A percentile compares a stretch with the other conserved stretches of the same genome.
These are phyloP conservation scores for Scutellaria baicalensis DNA, from an alignment of 257 asterid species.

Conservation along the genomic window DNA sequence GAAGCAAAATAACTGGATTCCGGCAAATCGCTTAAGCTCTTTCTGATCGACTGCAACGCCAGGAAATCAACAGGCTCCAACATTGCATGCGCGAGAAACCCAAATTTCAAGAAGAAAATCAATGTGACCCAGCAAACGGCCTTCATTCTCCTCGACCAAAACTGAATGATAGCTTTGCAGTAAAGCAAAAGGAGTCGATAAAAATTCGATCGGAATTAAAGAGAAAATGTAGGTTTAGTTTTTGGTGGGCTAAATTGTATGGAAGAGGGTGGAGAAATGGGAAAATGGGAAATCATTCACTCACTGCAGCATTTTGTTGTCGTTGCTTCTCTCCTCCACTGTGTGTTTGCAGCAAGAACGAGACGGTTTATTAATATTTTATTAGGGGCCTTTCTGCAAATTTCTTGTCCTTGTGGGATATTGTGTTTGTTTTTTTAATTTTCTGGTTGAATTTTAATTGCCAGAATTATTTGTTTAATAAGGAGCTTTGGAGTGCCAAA, in stretches of 20 bases:
- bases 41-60: conserved; percentile 72
- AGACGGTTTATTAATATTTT: conserved; percentile 6
- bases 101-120: conserved; percentile 6
- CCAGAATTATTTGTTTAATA: conserved; percentile 19
- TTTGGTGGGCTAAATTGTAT: background rate
- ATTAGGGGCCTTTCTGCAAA: background rate
- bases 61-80: conserved; percentile 77
- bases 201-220: background rate
- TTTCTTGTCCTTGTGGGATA: background rate
- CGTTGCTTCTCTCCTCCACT: conserved; percentile 9
- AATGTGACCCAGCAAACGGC: background rate
- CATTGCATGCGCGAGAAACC: conserved; percentile 30
- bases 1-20: conserved; percentile 65
- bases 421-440: background rate
- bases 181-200: background rate
- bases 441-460: background rate
- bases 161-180: background rate
- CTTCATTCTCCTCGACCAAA: background rate
- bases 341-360: conserved; percentile 24
- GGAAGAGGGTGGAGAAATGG: conserved; percentile 22
- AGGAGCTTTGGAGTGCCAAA: conserved; percentile 37
- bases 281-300: conserved; percentile 6
- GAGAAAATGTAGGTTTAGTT: background rate
- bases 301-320: conserved; percentile 24
- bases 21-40: conserved; percentile 64